Evolutionary conservation across 768 basidiomycete genomes (phyloP).

Genomic region (Mycena amicta): DNA sequence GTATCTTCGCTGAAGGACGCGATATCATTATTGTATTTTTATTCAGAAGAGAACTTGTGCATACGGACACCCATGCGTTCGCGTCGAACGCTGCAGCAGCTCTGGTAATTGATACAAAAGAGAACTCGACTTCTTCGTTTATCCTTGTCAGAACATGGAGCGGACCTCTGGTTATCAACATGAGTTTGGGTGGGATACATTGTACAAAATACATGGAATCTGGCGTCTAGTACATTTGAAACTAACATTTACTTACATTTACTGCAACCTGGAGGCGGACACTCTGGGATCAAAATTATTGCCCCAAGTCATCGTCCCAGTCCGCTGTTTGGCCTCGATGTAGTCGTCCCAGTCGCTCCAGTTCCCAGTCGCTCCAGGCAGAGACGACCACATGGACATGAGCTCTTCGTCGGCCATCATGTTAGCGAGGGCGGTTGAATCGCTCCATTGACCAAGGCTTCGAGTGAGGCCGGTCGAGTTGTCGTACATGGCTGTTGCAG

Average conservation of each 20-base stretch:
- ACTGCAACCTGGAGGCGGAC: not conserved
- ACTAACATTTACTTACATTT: not conserved
- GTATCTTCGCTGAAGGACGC: not conserved
- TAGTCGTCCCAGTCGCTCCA: slow-evolving; percentile 20
- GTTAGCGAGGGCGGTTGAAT: slow-evolving; percentile 13
- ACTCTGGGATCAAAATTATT: slow-evolving; percentile 4
- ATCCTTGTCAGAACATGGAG: too few relatives aligned
- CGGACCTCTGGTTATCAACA: too few relatives aligned
- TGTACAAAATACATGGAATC: too few relatives aligned
- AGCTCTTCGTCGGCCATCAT: slow-evolving; percentile 20
- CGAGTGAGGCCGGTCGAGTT: slow-evolving; percentile 11
- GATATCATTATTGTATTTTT: too few relatives aligned
- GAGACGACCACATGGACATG: slow-evolving; percentile 13
- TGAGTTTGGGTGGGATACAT: too few relatives aligned
- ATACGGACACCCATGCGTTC: too few relatives aligned
- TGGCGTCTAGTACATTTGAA: too few relatives aligned
- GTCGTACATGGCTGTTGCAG: slow-evolving; percentile 16
- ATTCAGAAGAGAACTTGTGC: too few relatives aligned
- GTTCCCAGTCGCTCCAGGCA: slow-evolving; percentile 9
- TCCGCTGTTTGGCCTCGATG: not conserved
- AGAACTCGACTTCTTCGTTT: too few relatives aligned
- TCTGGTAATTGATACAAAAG: too few relatives aligned
- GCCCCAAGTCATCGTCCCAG: slow-evolving; percentile 6
- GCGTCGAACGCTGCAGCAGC: too few relatives aligned
- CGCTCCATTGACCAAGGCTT: slow-evolving; percentile 13